Conservation (phyloP, 2,329 filamentous ascomycete species). For the Biscogniauxia mediterranea region DNA sequence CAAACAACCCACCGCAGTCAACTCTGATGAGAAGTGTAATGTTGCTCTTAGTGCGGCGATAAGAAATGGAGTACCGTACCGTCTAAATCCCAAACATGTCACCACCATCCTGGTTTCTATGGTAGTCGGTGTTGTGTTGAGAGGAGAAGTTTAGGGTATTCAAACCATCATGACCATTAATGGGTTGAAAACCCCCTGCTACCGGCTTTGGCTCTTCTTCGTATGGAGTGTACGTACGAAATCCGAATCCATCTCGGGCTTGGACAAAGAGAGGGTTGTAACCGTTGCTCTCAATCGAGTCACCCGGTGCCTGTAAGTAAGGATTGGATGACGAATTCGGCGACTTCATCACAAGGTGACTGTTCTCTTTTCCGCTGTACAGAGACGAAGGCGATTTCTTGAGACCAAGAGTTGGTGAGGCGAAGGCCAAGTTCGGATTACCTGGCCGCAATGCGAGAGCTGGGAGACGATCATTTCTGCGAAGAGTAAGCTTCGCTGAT, state of each 20-base stretch:
- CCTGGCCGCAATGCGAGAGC: conserved; percentile 36
- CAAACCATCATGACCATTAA: conserved; percentile 22
- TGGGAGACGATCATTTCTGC: conserved; percentile 36
- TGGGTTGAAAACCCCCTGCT: conserved; percentile 27
- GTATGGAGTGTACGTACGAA: conserved; percentile 26
- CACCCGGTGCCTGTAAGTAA: conserved; percentile 27
- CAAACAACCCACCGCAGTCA: background rate
- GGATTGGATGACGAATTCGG: conserved; percentile 25
- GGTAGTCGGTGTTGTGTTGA: conserved; percentile 17
- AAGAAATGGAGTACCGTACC: conserved; percentile 1
- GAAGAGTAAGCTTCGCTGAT: conserved; percentile 23
- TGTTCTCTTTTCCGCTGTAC: conserved; percentile 34
- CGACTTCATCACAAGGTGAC: conserved; percentile 24
- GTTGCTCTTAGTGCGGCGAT: background rate
- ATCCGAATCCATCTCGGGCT: conserved; percentile 28
- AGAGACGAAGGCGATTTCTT: conserved; percentile 26
- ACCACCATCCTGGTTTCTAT: conserved; percentile 17
- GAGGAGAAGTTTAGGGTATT: conserved; percentile 23
- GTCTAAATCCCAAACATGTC: conserved; percentile 20
- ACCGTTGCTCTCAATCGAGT: conserved; percentile 23
- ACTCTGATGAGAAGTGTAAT: background rate
- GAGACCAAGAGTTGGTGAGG: conserved; percentile 26
- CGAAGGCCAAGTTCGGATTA: conserved; percentile 37
- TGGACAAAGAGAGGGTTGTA: conserved; percentile 37
- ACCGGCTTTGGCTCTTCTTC: conserved; percentile 28